Conservation (phyloP, 2,329 filamentous ascomycete genomes). For the Hypoxylon sp. region DNA sequence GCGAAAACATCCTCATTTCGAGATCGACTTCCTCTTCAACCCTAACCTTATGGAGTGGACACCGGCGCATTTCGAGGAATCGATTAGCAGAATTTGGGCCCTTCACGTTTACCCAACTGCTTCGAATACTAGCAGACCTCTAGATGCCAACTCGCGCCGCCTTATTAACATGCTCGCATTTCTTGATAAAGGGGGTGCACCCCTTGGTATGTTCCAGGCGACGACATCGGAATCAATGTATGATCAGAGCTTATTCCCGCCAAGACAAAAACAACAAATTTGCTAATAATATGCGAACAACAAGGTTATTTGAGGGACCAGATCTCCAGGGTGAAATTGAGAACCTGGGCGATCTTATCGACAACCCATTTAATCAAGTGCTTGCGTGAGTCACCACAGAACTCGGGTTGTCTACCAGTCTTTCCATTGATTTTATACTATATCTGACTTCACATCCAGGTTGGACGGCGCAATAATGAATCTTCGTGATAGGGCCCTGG, state of each 20-base stretch:
- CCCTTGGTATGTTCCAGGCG: background rate
- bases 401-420: no score
- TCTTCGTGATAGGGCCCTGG: constrained; percentile 4
- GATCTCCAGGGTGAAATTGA: constrained; percentile 3
- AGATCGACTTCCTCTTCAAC: constrained; percentile 15
- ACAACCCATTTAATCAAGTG: constrained; percentile 10
- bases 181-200: constrained; percentile 4
- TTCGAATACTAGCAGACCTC: background rate
- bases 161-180: constrained; percentile 17
- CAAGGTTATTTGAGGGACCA: constrained; percentile 13
- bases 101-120: constrained; percentile 10
- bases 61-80: constrained; percentile 9
- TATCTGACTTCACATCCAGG: background rate
- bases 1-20: constrained; percentile 7
- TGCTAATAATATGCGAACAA: background rate
- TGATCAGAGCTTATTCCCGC: background rate
- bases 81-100: constrained; percentile 15
- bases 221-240: constrained; percentile 6
- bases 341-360: background rate
- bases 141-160: constrained; percentile 4
- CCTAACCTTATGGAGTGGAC: constrained; percentile 5
- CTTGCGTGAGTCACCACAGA: background rate
- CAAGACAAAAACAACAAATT: no score
- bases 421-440: background rate
- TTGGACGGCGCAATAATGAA: constrained; percentile 9